Evolutionary conservation across 108 stramenopile species (phyloP), one percentile per base, ranked within the genome.

Genomic region (Cyclostephanos invisitatus): DNA sequence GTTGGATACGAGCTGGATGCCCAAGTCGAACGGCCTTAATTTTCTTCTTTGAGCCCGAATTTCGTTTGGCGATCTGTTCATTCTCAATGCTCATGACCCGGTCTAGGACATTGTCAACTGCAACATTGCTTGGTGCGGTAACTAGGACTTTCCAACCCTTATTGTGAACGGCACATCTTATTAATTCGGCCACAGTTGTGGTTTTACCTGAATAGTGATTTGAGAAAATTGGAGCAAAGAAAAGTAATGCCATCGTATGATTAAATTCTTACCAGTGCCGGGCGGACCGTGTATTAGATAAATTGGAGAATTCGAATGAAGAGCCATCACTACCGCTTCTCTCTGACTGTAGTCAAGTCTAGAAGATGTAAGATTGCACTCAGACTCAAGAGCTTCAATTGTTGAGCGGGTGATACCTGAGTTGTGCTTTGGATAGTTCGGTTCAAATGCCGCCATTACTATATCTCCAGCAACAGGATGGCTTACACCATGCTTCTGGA

Each of bases 111-210:
- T 98, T 98, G 73, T 99, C 99, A 5, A 99, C 98, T 7, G 98
- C 98, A 27, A 99, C 96, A 86, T 99, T 99, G 63, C 95, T 96
- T n/a, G 98, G 98, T 50, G 98, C 98, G 21, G 95, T 89, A 7
- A 98, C 97, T 46, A 99, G 84, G 2, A 99, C 93, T 70, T 86
- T 85, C 79, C 85, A 81, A 10, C 80, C 67, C 50, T 84, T 82
- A 7, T 64, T 48, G 36, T 83, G 77, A 3, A 96, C 95, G 24
- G 91, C 92, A 64, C 95, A 95, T 15, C 82, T 83, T 68, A 98
- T 93, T 48, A 98, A 73, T 70, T 97, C 96, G 7, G 94, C 92
- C 14, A 96, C 83, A 24, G 92, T 90, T 51, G 87, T 92, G 8
- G 95, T 93, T 64, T 92, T 96, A 7, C 93, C 91, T 57, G 80